Percentiles rank a stretch among this genome's conserved stretches.
Evolutionary conservation across 1,139 yeast genomes (phyloP).

Genomic region (Kodamaea alishanica): DNA sequence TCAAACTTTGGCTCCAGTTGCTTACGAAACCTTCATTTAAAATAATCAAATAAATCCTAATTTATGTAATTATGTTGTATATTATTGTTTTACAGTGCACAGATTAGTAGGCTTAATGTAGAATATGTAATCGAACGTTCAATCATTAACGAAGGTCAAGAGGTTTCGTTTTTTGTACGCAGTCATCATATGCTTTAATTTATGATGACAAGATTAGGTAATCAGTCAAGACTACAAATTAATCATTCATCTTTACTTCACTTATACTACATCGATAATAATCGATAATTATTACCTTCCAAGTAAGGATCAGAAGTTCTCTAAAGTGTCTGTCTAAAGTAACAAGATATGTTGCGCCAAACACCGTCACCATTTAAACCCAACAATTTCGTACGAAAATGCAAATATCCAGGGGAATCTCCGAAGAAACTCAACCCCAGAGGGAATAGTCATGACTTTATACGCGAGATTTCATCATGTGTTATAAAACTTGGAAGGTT

Average conservation of each 20-base stretch:
- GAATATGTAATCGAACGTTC: conserved; percentile 14
- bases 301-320: conserved; percentile 45
- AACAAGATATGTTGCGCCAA: conserved; percentile 63
- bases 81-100: conserved; percentile 5
- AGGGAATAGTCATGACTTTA: conserved; percentile 45
- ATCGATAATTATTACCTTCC: conserved; percentile 3
- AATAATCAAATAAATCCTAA: conserved; percentile 5
- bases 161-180: conserved; percentile 7
- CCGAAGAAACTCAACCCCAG: conserved; percentile 36
- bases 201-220: neutral
- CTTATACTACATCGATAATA: no score
- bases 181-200: conserved; percentile 10
- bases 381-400: conserved; percentile 37
- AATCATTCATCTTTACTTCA: conserved; percentile 1
- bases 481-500: conserved; percentile 57
- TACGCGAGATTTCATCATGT: conserved; percentile 63
- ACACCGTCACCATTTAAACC: conserved; percentile 57
- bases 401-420: conserved; percentile 38
- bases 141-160: conserved; percentile 10
- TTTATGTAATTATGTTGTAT: conserved; percentile 17
- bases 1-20: conserved; percentile 97
- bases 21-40: conserved; percentile 99
- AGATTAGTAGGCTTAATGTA: conserved; percentile 3
- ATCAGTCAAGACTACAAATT: conserved; percentile 3
- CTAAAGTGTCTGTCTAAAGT: conserved; percentile 45